A percentile compares a stretch with the other conserved stretches of the same genome.
Conservation (phyloP, 2,329 filamentous ascomycete genomes). For the Trichothecium roseum region DNA sequence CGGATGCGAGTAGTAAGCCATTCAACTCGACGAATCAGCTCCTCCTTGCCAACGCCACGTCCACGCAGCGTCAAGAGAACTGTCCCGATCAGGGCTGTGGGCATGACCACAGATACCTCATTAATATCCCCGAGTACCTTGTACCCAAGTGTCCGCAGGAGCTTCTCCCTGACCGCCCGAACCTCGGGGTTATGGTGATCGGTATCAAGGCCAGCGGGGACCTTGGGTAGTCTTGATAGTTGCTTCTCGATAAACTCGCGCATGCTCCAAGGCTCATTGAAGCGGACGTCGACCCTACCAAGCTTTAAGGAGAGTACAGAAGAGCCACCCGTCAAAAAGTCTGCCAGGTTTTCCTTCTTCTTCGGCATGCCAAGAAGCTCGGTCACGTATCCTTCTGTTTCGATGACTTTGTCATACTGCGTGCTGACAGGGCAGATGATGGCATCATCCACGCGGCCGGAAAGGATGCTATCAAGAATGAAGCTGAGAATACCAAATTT, state of each 20-base stretch:
- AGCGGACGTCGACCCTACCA: conserved; percentile 87
- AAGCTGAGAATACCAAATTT: conserved; percentile 95
- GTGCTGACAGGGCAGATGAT: conserved; percentile 94
- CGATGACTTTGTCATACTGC: conserved; percentile 98
- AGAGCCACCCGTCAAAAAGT: conserved; percentile 76
- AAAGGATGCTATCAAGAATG: conserved; percentile 80
- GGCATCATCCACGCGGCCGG: conserved; percentile 77
- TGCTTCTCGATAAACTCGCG: conserved; percentile 73
- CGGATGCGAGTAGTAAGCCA: conserved; percentile 79
- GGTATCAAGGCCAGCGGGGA: conserved; percentile 31
- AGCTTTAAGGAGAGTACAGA: conserved; percentile 82
- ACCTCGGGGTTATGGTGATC: conserved; percentile 36
- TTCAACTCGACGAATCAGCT: conserved; percentile 76
- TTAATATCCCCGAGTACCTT: conserved; percentile 92
- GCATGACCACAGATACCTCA: conserved; percentile 93
- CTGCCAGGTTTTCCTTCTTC: conserved; percentile 83
- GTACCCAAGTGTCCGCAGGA: conserved; percentile 83
- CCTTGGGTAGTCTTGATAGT: conserved; percentile 39
- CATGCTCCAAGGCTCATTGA: conserved; percentile 93
- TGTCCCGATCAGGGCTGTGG: conserved; percentile 89
- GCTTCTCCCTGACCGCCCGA: conserved; percentile 51
- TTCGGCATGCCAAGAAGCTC: conserved; percentile 92
- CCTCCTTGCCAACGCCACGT: conserved; percentile 78
- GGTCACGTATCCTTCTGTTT: conserved; percentile 92
- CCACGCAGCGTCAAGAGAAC: conserved; percentile 85